Evolutionary conservation across 2,329 filamentous ascomycete genomes (phyloP).

Genomic region (Elsinoe arachidis): DNA sequence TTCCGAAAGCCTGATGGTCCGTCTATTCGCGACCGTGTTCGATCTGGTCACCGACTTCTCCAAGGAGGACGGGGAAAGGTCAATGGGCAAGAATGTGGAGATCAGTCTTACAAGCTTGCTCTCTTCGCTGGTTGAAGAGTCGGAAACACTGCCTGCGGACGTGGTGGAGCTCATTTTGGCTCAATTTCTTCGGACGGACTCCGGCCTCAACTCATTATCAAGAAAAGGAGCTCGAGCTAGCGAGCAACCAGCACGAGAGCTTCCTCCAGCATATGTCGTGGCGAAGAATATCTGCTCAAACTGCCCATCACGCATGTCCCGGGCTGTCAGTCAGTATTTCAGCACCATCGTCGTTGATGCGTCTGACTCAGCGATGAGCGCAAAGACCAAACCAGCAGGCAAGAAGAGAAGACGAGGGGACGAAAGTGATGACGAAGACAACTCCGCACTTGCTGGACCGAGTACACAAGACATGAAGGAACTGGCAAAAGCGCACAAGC

Average conservation of each 20-base stretch:
- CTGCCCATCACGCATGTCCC: constrained; percentile 87
- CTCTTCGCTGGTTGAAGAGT: constrained; percentile 79
- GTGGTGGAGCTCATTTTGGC: constrained; percentile 91
- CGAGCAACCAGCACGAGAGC: constrained; percentile 25
- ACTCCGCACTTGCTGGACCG: constrained; percentile 48
- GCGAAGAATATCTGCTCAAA: constrained; percentile 87
- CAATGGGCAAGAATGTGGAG: constrained; percentile 86
- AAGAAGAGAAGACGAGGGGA: constrained; percentile 27
- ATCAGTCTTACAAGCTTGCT: constrained; percentile 84
- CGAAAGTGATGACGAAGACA: constrained; percentile 35
- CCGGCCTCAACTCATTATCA: constrained; percentile 39
- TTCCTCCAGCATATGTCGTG: constrained; percentile 91
- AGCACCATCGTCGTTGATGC: constrained; percentile 92
- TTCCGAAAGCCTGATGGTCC: constrained; percentile 66
- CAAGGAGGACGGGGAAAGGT: constrained; percentile 66
- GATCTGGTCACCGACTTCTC: constrained; percentile 78
- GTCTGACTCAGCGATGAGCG: constrained; percentile 30
- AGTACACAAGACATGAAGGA: constrained; percentile 81
- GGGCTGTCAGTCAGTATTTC: constrained; percentile 92
- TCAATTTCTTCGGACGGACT: constrained; percentile 84
- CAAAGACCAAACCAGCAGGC: constrained; percentile 49
- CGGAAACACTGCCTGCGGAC: constrained; percentile 63
- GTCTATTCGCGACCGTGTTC: constrained; percentile 82
- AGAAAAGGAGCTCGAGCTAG: constrained; percentile 30
- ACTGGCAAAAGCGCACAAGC: constrained; percentile 76